Evolutionary conservation across 2,329 filamentous ascomycete genomes (phyloP).

Genomic region (Aureobasidium sp.): DNA sequence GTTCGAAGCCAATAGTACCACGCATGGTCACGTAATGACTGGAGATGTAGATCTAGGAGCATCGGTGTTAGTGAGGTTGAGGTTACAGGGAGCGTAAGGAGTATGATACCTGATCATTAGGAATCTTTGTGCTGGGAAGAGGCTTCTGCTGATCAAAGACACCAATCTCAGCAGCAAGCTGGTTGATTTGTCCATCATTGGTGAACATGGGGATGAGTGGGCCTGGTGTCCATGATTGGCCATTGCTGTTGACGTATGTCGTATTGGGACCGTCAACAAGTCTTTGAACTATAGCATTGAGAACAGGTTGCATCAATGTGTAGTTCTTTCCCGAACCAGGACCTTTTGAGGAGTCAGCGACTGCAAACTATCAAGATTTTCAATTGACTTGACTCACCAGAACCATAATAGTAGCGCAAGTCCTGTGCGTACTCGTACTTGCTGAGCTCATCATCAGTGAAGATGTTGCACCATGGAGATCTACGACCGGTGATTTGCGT

Average conservation of each 20-base stretch:
- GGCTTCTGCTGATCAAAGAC: constrained; percentile 50
- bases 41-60: constrained; percentile 41
- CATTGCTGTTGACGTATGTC: constrained; percentile 39
- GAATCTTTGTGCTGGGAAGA: constrained; percentile 41
- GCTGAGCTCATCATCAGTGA: constrained; percentile 51
- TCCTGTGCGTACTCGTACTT: constrained; percentile 60
- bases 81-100: neutral
- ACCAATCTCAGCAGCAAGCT: constrained; percentile 51
- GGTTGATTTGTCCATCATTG: constrained; percentile 58
- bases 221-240: constrained; percentile 42
- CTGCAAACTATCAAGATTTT: constrained; percentile 17
- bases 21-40: constrained; percentile 54
- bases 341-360: constrained; percentile 32
- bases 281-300: constrained; percentile 45
- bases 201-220: constrained; percentile 53
- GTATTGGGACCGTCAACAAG: constrained; percentile 45
- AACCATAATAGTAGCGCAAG: constrained; percentile 48
- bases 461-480: constrained; percentile 53
- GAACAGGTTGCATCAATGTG: constrained; percentile 54
- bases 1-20: constrained; percentile 57
- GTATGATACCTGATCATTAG: constrained; percentile 26
- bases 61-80: neutral
- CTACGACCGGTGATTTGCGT: constrained; percentile 52
- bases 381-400: neutral
- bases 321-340: constrained; percentile 46